Evolutionary conservation across 1,284 basidiomycete genomes (phyloP), one percentile per base, ranked within the genome.

Genomic region (Caloboletus inedulis): DNA sequence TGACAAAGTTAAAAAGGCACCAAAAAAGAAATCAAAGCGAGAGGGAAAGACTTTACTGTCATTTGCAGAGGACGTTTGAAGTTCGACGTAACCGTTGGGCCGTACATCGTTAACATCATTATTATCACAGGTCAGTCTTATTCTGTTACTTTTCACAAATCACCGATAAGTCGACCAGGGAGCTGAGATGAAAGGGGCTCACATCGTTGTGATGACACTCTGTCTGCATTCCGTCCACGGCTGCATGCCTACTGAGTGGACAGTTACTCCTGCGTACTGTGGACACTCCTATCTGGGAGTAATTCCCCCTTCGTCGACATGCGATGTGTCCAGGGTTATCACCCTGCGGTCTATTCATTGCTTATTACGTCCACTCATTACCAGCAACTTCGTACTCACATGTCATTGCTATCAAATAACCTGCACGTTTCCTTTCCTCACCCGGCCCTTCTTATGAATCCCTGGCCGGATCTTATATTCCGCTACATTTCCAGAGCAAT

Each of bases 11-110:
- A 70, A 67, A 49, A 74, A 72, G 56, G 56, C 47, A 3, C 59
- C 64, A 44, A 79, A 73, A 61, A 77, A 80, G 72, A 79, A 77
- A 58, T 55, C 70, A 0, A 79, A 78, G 62, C 77, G 75, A 53
- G 67, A 69, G 52, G 75, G 72, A 57, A 84, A 82, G 64, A 73
- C 74, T 27, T 59, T 83, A 27, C 68, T 86, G 16, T 85, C 84
- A 0, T 86, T 86, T 55, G 80, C 74, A 30, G 82, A 82, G 55
- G 60, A 62, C 33, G 49, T 60, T 43, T 62, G 49, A 65, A n/a
- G 21, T 29, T 49, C 34, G 0, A 19, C 14, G 14, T 33, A 30
- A 14, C 12, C 29, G 18, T 37, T 33, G 23, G 7, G 9, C 29
- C 23, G 3, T 25, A 5, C 34, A 19, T 23, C 40, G 10, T 19